Evolutionary conservation across 176 grass and related monocot genomes (phyloP).

Genomic region (Oryza longistaminata): DNA sequence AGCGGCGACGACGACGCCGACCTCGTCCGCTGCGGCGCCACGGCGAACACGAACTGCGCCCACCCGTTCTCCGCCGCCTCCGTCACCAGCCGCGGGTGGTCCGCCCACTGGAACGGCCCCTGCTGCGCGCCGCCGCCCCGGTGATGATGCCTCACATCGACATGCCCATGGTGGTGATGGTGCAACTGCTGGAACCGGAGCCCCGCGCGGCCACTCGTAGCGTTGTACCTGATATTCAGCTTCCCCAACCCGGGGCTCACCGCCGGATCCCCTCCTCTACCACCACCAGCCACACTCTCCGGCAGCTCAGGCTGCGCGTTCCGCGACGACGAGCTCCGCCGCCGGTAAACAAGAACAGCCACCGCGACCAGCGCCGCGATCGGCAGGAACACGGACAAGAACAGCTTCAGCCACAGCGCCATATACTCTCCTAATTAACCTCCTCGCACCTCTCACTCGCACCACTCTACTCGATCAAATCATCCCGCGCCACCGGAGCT

Average conservation of each 20-base stretch:
- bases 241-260: constrained; percentile 44
- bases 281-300: not conserved
- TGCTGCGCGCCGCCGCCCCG: constrained; percentile 40
- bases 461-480: too few species aligned
- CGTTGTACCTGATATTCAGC: constrained; percentile 41
- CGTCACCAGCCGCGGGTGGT: constrained; percentile 71
- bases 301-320: constrained; percentile 28
- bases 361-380: constrained; percentile 24
- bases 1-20: constrained; percentile 37
- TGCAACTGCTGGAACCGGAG: constrained; percentile 68
- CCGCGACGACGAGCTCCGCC: not conserved
- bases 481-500: not conserved
- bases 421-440: not conserved
- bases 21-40: constrained; percentile 17
- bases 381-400: constrained; percentile 42
- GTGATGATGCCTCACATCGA: constrained; percentile 7
- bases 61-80: constrained; percentile 91
- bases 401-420: constrained; percentile 46
- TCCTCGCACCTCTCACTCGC: not conserved
- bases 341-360: constrained; percentile 10
- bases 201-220: constrained; percentile 50
- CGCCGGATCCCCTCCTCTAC: not conserved
- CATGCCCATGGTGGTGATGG: constrained; percentile 32
- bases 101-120: constrained; percentile 60
- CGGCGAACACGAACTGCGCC: constrained; percentile 72